Base-by-base conservation (phyloP, 768 basidiomycete genomes). In the Rhizopogon sp. region DNA sequence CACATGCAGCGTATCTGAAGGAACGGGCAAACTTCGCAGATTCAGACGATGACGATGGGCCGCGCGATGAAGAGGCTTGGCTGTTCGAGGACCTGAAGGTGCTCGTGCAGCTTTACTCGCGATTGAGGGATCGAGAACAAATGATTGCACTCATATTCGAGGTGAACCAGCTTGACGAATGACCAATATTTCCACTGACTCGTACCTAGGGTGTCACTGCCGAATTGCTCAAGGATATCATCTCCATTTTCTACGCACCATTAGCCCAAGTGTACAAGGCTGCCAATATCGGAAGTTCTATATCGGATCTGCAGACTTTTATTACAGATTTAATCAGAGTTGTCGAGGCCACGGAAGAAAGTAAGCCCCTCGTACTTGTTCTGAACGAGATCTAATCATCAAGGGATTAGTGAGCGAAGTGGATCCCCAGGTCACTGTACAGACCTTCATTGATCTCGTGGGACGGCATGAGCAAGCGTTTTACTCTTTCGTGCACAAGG, bases 171-270 rank as follows among this genome's bases (percentile, higher is more conserved):
- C 47, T n/a, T 1, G 57, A 35, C 20, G 9, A 13, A 22, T 5
- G 16, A 29, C 25, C 10, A 16, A 10, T 22, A 14, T 42, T 22
- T 22, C 5, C n/a, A 44, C 39, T 56, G 37, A 41, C 54, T 41
- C 42, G 50, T 35, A 4, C 20, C 6, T 37, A 98, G 95, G 95
- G 97, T 20, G 87, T 87, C 43, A 98, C 97, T 0, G 86, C 96
- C 2, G 97, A 98, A 35, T 76, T 99, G 25, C 75, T 99, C 64
- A 98, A 95, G 70, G 97, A 99, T 68, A 98, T 99, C 56, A 93
- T 99, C 63, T 98, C 97, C 17, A 98, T 99, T 56, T 99, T 99
- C 71, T 99, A 99, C 70, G 74, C 94, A 1, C 97, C 97, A 2
- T 75, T 99, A 25, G 97, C 97, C 2, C 92, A 96, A 65, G 97